Conservation (phyloP, 2,329 filamentous ascomycete genomes). For the Scedosporium boydii region DNA sequence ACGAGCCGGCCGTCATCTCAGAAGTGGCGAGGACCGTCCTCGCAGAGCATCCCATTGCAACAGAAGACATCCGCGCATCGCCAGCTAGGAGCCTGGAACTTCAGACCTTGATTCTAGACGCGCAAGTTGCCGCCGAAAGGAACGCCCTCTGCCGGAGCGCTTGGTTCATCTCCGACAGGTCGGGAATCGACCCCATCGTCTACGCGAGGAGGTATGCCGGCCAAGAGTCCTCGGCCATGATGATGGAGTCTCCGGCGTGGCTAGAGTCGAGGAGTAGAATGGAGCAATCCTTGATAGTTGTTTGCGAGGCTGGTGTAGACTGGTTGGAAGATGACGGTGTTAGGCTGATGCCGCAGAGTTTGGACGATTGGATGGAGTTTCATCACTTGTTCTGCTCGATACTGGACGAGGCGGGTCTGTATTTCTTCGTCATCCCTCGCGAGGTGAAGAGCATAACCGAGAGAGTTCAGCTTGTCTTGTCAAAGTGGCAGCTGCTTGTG, state of each 20-base stretch:
- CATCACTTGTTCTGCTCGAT: constrained; percentile 15
- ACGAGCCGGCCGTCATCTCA: constrained; percentile 17
- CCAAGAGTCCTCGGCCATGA: constrained; percentile 12
- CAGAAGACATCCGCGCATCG: constrained; percentile 21
- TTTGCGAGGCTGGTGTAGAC: constrained; percentile 26
- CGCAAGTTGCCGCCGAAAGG: constrained; percentile 22
- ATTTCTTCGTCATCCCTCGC: not conserved
- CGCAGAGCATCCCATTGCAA: constrained; percentile 20
- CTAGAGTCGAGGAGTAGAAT: constrained; percentile 21
- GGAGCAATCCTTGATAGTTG: constrained; percentile 21
- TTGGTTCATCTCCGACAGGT: constrained; percentile 33
- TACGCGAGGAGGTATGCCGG: constrained; percentile 25
- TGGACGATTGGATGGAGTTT: constrained; percentile 14
- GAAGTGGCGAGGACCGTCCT: constrained; percentile 29
- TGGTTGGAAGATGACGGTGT: constrained; percentile 28
- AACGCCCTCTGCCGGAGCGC: constrained; percentile 6
- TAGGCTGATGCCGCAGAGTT: constrained; percentile 20
- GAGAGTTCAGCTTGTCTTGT: not conserved
- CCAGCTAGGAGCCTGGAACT: constrained; percentile 20
- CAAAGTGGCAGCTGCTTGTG: not conserved
- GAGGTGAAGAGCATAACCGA: not conserved
- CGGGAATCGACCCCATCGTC: constrained; percentile 30
- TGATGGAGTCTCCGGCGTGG: constrained; percentile 20
- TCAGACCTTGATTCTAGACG: constrained; percentile 26
- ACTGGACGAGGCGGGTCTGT: constrained; percentile 4